Conservation (phyloP, 805 yeast species). For the Grigorovia transvaalensis region DNA sequence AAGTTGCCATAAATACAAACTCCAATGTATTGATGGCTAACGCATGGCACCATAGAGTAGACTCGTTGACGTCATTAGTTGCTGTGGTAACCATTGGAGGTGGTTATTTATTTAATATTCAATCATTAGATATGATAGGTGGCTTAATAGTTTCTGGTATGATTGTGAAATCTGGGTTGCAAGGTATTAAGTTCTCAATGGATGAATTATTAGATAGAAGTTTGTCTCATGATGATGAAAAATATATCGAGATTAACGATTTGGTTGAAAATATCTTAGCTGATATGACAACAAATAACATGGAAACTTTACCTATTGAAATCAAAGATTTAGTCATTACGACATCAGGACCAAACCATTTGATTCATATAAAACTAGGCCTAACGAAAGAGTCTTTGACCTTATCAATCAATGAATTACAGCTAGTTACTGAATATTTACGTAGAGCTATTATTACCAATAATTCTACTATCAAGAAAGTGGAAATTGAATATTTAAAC, state of each 20-base stretch:
- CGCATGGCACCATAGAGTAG: constrained; percentile 97
- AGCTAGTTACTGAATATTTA: constrained; percentile 28
- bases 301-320: constrained; percentile 25
- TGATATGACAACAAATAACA: constrained; percentile 28
- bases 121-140: constrained; percentile 85
- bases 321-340: constrained; percentile 36
- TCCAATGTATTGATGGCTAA: constrained; percentile 87
- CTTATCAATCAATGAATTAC: constrained; percentile 24
- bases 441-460: constrained; percentile 26
- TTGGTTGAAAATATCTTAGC: constrained; percentile 27
- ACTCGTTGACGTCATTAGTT: constrained; percentile 79
- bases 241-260: constrained; percentile 33
- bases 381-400: constrained; percentile 6
- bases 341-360: constrained; percentile 46
- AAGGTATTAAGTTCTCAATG: constrained; percentile 56
- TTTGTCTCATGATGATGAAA: constrained; percentile 37
- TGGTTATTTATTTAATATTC: constrained; percentile 63
- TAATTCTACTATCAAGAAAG: constrained; percentile 35
- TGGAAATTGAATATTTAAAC: constrained; percentile 28
- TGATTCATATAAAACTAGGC: constrained; percentile 25
- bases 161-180: constrained; percentile 72
- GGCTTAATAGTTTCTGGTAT: constrained; percentile 74
- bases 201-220: constrained; percentile 71
- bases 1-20: constrained; percentile 62
- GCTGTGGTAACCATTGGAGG: constrained; percentile 79